A percentile compares a stretch with the other conserved stretches of the same genome.
phyloP scores from a whole-genome alignment of 2,329 filamentous ascomycete genomes.

The Hymenoscyphus repandus region DNA sequence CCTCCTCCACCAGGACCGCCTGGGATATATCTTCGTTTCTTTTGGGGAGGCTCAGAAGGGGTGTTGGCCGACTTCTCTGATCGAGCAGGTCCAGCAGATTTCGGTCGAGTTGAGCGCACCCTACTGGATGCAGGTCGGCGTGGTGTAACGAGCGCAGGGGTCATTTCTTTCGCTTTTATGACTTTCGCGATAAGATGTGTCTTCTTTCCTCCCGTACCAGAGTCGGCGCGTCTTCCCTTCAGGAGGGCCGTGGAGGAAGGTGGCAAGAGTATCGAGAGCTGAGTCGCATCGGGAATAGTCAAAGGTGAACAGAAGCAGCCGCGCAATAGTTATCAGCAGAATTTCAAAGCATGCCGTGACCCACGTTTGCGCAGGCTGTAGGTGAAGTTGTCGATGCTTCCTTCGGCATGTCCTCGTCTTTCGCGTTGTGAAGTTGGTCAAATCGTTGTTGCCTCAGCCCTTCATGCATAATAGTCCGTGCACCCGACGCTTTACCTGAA shows the following conservation, averaged over 20 bases:
- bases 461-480: background rate
- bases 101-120: slow-evolving; percentile 23
- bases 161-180: slow-evolving; percentile 13
- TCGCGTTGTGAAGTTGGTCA: background rate
- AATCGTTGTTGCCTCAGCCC: background rate
- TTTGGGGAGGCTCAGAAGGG: slow-evolving; percentile 44
- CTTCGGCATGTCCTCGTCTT: background rate
- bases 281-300: slow-evolving; percentile 17
- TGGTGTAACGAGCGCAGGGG: slow-evolving; percentile 22
- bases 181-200: background rate
- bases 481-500: too few species aligned
- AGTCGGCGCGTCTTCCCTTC: slow-evolving; percentile 16
- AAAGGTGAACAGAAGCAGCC: slow-evolving; percentile 4
- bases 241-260: slow-evolving; percentile 15
- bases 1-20: slow-evolving; percentile 83
- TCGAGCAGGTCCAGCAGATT: slow-evolving; percentile 19
- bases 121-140: slow-evolving; percentile 25
- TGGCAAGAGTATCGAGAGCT: slow-evolving; percentile 13
- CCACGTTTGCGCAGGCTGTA: background rate
- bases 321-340: slow-evolving; percentile 7
- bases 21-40: slow-evolving; percentile 73
- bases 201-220: slow-evolving; percentile 8
- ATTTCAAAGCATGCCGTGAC: too few species aligned
- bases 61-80: slow-evolving; percentile 22
- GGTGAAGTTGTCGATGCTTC: background rate